Base-by-base conservation (phyloP, 2,329 filamentous ascomycete genomes). In the Cordyceps tenuipes region DNA sequence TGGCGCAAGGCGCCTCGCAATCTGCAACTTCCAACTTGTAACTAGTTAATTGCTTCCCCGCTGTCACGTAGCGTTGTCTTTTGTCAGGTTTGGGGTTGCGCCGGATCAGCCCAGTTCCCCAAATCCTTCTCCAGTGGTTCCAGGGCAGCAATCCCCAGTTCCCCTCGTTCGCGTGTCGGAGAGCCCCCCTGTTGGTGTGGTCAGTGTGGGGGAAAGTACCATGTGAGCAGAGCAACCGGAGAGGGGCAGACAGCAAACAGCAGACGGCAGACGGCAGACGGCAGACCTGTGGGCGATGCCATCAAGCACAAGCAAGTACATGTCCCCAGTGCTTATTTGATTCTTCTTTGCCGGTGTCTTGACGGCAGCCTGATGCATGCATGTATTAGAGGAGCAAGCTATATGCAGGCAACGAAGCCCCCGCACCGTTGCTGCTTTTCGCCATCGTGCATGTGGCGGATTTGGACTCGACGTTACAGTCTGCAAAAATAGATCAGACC, bases 31-130 rank as follows among this genome's bases (percentile, higher is more conserved):
- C 44, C 43, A 60, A 48, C 50, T 43, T 60, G 57, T 23, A 23
- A 23, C 23, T 23, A 23, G 23, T 23, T 23, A 23, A 23, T 60
- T 49, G 41, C 36, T 54, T 41, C 51, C 57, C 52, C 59, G 59
- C 52, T 60, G 59, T 60, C 59, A 60, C 59, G 59, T 60, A 60
- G 59, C 52, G 46, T 52, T 59, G 7, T 36, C 7, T 12, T 23
- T 23, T 23, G 23, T 23, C 23, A 4, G 23, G 23, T 23, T 36
- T 13, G 34, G 9, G 34, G 21, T 50, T 21, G 41, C 47, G 39
- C 39, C 41, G 48, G 41, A 29, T 47, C 19, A 26, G 31, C 21
- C 44, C 57, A 47, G 43, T 59, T n/a, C 51, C 50, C 50, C 49
- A 46, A 44, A 26, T 36, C 55, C 50, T 36, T 60, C 50, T 60